Evolutionary conservation across 805 yeast species (phyloP).

Genomic region (Ogataea ganodermae): DNA sequence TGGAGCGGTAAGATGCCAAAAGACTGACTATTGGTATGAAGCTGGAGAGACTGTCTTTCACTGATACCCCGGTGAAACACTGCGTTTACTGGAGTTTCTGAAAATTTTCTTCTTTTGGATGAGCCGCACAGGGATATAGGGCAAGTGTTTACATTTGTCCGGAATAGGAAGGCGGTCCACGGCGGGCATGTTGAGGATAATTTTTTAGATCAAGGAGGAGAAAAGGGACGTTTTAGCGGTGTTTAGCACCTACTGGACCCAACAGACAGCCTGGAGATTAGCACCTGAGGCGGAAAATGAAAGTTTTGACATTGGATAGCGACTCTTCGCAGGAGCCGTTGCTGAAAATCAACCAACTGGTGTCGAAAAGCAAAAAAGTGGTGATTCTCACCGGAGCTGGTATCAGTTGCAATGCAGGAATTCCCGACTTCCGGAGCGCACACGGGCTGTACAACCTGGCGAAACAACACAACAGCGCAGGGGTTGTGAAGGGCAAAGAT

Average conservation of each 20-base stretch:
- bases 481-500: slow-evolving; percentile 79
- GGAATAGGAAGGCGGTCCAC: slow-evolving; percentile 12
- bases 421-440: slow-evolving; percentile 88
- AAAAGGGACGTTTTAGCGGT: not conserved
- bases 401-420: slow-evolving; percentile 94
- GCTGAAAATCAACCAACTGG: slow-evolving; percentile 40
- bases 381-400: slow-evolving; percentile 92
- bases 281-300: slow-evolving; percentile 17
- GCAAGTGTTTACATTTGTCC: slow-evolving; percentile 19
- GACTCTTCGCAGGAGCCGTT: slow-evolving; percentile 21
- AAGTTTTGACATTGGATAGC: slow-evolving; percentile 22
- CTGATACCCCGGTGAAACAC: too few relatives aligned
- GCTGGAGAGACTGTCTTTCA: not conserved
- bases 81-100: too few relatives aligned
- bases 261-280: not conserved
- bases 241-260: not conserved
- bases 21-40: not conserved
- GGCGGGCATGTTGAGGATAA: slow-evolving; percentile 4
- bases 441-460: slow-evolving; percentile 81
- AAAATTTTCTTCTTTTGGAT: not conserved
- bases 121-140: slow-evolving; percentile 9
- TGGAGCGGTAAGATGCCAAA: too few relatives aligned
- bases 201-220: slow-evolving; percentile 4
- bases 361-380: slow-evolving; percentile 53
- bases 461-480: slow-evolving; percentile 51